Conservation (phyloP, 1,284 basidiomycete genomes). For the Coniferiporia weirii region DNA sequence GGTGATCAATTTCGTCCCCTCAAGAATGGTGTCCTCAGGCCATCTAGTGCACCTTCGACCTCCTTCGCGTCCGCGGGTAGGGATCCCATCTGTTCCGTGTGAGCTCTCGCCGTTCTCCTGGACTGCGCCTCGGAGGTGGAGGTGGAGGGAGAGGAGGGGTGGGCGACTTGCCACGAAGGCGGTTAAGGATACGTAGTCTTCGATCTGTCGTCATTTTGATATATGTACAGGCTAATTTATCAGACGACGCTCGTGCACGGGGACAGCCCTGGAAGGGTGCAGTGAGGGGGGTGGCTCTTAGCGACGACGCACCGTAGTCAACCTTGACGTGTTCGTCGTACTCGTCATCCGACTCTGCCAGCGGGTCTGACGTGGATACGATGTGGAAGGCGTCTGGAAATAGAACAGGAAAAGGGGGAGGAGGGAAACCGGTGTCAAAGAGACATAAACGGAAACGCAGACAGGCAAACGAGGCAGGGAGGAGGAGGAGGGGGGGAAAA, state of each 20-base stretch:
- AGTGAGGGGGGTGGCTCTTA: not conserved
- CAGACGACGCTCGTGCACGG: not conserved
- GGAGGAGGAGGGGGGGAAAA: not conserved
- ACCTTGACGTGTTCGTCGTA: constrained; percentile 15
- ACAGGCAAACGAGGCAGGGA: not conserved
- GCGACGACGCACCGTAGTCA: constrained; percentile 16
- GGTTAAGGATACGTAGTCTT: constrained; percentile 16
- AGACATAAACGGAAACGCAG: not conserved
- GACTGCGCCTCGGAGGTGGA: not conserved
- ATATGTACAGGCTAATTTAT: not conserved
- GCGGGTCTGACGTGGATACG: constrained; percentile 16
- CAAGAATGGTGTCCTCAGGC: not conserved
- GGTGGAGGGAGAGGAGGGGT: constrained; percentile 2
- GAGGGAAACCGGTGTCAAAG: no score
- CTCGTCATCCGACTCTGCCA: constrained; percentile 18
- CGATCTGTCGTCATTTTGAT: constrained; percentile 4
- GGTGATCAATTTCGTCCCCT: not conserved
- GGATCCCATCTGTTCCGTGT: constrained; percentile 3
- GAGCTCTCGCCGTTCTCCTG: not conserved
- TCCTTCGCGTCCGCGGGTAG: not conserved
- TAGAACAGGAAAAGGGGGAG: not conserved
- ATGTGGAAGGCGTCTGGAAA: constrained; percentile 18
- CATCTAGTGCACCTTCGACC: constrained; percentile 1
- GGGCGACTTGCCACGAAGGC: constrained; percentile 15
- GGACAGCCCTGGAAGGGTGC: not conserved